A percentile compares a stretch with the other conserved stretches of the same genome.
Evolutionary conservation across 1,284 basidiomycete species (phyloP).

Genomic region (Leccinum fallax): DNA sequence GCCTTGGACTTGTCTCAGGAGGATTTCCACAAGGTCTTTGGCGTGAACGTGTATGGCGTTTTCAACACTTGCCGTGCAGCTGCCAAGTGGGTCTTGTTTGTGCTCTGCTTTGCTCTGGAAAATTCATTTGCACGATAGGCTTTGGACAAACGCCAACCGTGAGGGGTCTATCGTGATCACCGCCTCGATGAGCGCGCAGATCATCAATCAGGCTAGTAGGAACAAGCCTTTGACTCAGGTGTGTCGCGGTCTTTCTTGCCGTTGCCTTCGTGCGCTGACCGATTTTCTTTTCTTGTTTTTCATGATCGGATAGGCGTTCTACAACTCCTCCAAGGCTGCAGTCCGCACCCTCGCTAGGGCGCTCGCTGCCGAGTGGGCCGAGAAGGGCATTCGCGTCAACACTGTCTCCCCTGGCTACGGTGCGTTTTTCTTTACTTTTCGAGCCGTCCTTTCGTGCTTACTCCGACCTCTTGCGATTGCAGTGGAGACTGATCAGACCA

Average conservation of each 20-base stretch:
- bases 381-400: slow-evolving; percentile 57
- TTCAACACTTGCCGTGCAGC: slow-evolving; percentile 47
- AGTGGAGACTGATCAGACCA: slow-evolving; percentile 43
- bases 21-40: slow-evolving; percentile 45
- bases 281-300: background rate
- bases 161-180: slow-evolving; percentile 46
- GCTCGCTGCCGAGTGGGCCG: slow-evolving; percentile 64
- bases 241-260: background rate
- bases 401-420: slow-evolving; percentile 63
- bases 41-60: slow-evolving; percentile 44
- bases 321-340: slow-evolving; percentile 63
- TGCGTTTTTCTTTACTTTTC: slow-evolving; percentile 15
- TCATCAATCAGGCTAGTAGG: slow-evolving; percentile 44
- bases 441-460: slow-evolving; percentile 8
- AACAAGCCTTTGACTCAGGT: slow-evolving; percentile 42
- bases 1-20: slow-evolving; percentile 47
- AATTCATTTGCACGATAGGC: background rate
- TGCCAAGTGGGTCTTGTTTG: slow-evolving; percentile 34
- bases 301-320: slow-evolving; percentile 46
- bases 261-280: background rate
- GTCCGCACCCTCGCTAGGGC: slow-evolving; percentile 58
- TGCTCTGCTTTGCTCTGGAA: accelerated
- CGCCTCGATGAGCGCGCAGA: slow-evolving; percentile 52
- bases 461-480: background rate
- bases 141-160: slow-evolving; percentile 5